A percentile compares a stretch with the other conserved stretches of the same genome.
Evolutionary conservation across 2,329 filamentous ascomycete genomes (phyloP).

Genomic region (Sporothrix variecibatus): DNA sequence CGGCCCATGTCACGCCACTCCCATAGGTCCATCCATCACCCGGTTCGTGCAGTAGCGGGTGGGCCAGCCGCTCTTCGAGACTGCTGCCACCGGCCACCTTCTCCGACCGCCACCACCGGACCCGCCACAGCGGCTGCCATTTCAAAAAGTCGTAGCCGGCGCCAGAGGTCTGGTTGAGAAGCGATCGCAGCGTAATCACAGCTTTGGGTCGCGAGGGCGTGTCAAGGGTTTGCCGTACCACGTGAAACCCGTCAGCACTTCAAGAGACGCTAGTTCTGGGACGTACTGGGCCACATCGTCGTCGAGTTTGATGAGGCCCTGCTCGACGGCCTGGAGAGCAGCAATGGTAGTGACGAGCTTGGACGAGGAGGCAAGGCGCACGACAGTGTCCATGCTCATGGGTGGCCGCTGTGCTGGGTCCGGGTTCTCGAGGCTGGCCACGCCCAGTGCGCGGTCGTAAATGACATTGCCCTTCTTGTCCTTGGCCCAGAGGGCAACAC

Average conservation of each 20-base stretch:
- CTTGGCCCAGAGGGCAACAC: conserved; percentile 26
- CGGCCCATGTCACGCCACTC: conserved; percentile 38
- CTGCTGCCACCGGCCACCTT: conserved; percentile 26
- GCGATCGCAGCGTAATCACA: conserved; percentile 47
- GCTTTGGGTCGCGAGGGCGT: conserved; percentile 35
- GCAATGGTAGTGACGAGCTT: conserved; percentile 27
- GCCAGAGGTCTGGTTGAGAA: conserved; percentile 52
- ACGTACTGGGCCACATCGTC: conserved; percentile 38
- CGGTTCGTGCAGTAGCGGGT: conserved; percentile 38
- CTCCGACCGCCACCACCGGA: conserved; percentile 25
- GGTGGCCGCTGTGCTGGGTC: conserved; percentile 17
- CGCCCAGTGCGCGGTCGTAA: conserved; percentile 14
- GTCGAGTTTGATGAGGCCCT: conserved; percentile 23
- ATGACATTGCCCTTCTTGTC: conserved; percentile 2
- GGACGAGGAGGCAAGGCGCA: conserved; percentile 26
- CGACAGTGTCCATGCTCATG: conserved; percentile 24
- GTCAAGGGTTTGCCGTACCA: conserved; percentile 40
- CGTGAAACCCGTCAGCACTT: conserved; percentile 48
- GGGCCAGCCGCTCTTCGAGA: conserved; percentile 32
- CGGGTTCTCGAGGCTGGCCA: conserved; percentile 16
- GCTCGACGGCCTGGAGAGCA: conserved; percentile 26
- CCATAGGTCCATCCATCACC: conserved; percentile 38
- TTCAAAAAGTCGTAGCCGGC: conserved; percentile 44
- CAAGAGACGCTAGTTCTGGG: conserved; percentile 46
- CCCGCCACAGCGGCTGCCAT: conserved; percentile 28